Base-by-base conservation (phyloP, 169 alveolate species). In the Plasmodium adleri region DNA sequence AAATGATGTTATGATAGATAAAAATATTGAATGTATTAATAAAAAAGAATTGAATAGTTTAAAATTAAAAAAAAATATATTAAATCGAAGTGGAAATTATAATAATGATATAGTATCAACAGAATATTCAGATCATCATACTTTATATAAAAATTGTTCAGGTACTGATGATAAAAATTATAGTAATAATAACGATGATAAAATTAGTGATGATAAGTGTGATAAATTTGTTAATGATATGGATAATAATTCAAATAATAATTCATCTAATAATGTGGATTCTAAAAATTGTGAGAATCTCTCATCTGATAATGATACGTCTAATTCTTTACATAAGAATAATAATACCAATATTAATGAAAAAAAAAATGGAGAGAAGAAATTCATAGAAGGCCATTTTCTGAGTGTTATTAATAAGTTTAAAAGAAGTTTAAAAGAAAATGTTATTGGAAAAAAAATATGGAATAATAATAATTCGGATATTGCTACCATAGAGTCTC, bases 371-470 rank as follows among this genome's bases (percentile, higher is more conserved):
- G 67, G 12, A 0, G 90, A 62, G 22, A 80, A 67, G 63, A 54
- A 39, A n/a, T 10, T 43, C 7, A 17, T 26, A 20, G 72, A 80
- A 15, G 83, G 73, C 0, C 60, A 17, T 49, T 72, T 45, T 54
- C 54, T 72, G 15, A 80, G 26, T 56, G 75, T 80, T 9, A 52
- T 60, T 20, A 80, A 22, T 26, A 68, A 22, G 49, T 54, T 68
- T 80, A 80, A 80, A 20, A 80, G 20, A 56, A 80, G 76, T n/a
- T 2, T 56, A 32, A 80, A 80, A 49, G 71, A 67, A 20, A 59
- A 68, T 71, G 72, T 80, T 60, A 52, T 59, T 24, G 76, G 83
- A 10, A 76, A 56, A 49, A 62, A 80, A 54, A 66, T 47, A 32
- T 39, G 90, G 83, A 52, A 56, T 67, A 60, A 80, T 22, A 47